Evolutionary conservation across 75 land plant genomes (phyloP).

Genomic region (Pseudotsuga menziesii): DNA sequence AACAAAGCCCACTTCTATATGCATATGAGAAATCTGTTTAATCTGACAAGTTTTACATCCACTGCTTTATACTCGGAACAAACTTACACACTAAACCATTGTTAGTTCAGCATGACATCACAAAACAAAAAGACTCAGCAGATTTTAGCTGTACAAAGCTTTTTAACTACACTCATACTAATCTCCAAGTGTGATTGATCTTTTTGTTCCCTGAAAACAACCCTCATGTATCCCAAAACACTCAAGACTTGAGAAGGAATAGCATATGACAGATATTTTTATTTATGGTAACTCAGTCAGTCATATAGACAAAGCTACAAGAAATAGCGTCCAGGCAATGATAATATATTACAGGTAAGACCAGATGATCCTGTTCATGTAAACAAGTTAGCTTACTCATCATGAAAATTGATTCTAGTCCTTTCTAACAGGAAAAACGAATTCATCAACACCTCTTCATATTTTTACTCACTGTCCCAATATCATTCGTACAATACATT

Average conservation of each 20-base stretch:
- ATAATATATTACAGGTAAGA: slow-evolving; percentile 6
- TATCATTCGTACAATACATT: background rate
- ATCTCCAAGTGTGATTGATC: background rate
- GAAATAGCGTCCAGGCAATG: background rate
- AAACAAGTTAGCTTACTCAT: slow-evolving; percentile 6
- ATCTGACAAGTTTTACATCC: background rate
- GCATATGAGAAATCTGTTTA: too few relatives aligned
- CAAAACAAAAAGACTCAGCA: background rate
- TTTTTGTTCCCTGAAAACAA: background rate
- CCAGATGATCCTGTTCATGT: background rate
- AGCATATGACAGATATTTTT: background rate
- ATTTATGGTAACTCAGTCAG: background rate
- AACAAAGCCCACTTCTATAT: too few relatives aligned
- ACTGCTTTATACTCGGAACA: background rate
- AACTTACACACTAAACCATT: background rate
- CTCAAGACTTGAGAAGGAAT: background rate
- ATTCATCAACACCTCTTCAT: background rate
- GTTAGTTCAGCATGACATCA: background rate
- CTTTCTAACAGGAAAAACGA: slow-evolving; percentile 4
- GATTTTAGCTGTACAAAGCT: background rate
- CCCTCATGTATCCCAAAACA: background rate
- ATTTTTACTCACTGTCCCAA: background rate
- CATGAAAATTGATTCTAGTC: background rate
- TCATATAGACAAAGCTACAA: background rate
- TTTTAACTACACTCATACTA: background rate